A percentile compares a stretch with the other conserved stretches of the same genome.
phyloP scores from a whole-genome alignment of 805 yeast genomes.

The Gaillardinia entomophila region DNA sequence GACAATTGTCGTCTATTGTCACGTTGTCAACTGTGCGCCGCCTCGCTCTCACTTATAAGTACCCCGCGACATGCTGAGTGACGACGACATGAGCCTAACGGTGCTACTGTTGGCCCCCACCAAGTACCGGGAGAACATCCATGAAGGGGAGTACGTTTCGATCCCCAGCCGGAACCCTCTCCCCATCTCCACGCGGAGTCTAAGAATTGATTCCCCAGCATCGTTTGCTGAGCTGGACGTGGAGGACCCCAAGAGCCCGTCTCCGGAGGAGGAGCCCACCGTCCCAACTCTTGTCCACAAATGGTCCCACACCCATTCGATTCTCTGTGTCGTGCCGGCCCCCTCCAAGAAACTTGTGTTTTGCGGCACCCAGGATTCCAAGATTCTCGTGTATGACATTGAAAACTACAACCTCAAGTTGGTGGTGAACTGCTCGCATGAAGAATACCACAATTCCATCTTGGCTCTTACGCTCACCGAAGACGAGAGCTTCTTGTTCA shows the following conservation, averaged over 20 bases:
- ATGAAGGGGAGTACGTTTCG: slow-evolving; percentile 29
- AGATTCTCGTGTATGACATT: slow-evolving; percentile 66
- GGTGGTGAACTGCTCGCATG: slow-evolving; percentile 30
- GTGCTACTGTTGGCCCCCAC: not conserved
- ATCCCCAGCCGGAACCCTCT: slow-evolving; percentile 18
- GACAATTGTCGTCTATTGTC: not conserved
- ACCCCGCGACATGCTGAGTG: not conserved
- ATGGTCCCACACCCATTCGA: slow-evolving; percentile 72
- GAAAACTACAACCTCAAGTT: slow-evolving; percentile 52
- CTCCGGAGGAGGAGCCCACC: not conserved
- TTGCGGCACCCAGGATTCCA: slow-evolving; percentile 89
- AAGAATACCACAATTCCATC: slow-evolving; percentile 71
- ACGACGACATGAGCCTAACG: not conserved
- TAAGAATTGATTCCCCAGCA: not conserved
- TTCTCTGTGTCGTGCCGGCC: slow-evolving; percentile 64
- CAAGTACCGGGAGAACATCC: slow-evolving; percentile 14
- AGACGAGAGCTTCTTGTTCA: slow-evolving; percentile 57
- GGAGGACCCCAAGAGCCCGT: not conserved
- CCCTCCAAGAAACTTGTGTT: slow-evolving; percentile 55
- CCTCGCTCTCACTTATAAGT: too few species aligned
- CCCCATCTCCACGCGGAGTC: slow-evolving; percentile 19
- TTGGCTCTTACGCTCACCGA: slow-evolving; percentile 56
- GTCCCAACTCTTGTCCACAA: slow-evolving; percentile 39
- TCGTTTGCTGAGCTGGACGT: not conserved
- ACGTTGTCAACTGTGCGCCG: not conserved